Evolutionary conservation across 305 asterid genomes (phyloP), one percentile per base, ranked within the genome.

Genomic region (Ilex paraguariensis): DNA sequence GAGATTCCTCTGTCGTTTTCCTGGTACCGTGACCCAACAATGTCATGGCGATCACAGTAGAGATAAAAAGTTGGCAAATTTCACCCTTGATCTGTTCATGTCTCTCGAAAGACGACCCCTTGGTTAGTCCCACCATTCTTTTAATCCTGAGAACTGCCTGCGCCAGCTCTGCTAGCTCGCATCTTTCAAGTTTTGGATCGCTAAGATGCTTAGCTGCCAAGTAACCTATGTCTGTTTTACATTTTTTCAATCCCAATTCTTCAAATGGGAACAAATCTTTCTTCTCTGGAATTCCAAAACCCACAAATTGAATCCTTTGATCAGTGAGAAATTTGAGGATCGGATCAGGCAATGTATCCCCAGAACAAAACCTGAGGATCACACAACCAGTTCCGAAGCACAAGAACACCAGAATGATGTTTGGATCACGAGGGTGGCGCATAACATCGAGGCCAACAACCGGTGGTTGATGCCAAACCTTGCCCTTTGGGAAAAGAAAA

Each of bases 381-480:
- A 87, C 78, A 49, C 95, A 88, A 55, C 98, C 96, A 5, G 82
- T 73, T 1, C 98, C 95, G 21, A 91, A 81, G 46, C 90, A 80
- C 55, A 88, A 67, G 2, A 91, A 74, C 40, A 91, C 57, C 62
- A 87, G 44, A 10, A 86, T 44, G 13, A 70, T 63, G 3, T 73
- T 69, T 3, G 95, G 91, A 60, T 88, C 92, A 0, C 95, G 95
- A 0, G 96, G 98, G 66, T 88, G 96, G 44, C 69, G 73, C 88
- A 91, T 88, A 36, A 88, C 95, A 33, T 88, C 95, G 14, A 91
- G 75, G 64, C 98, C 98, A 7, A 89, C 91, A 15, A 91, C 65
- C 0, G 97, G 98, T 2, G 81, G 82, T 9, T 75, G 82, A 17
- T 72, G 73, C 97, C 96, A 85, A 4, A 69, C 44, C 68, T 80